Evolutionary conservation across 2,329 filamentous ascomycete genomes (phyloP).

Genomic region (Alternaria panax): DNA sequence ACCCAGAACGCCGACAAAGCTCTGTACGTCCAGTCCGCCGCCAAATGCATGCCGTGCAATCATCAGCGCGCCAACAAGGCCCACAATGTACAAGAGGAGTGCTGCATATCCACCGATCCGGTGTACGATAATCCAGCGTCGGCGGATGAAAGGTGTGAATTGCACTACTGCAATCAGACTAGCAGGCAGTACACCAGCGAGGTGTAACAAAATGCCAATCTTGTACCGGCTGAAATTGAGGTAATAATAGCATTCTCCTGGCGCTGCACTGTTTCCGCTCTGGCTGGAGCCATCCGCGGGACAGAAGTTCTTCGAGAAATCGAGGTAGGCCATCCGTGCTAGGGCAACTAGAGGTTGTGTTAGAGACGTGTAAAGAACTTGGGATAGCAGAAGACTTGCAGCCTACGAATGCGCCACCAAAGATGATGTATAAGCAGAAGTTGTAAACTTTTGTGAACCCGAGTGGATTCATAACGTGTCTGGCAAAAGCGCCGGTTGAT

Average conservation of each 20-base stretch:
- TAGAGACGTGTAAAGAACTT: constrained; percentile 10
- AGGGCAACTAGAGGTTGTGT: constrained; percentile 50
- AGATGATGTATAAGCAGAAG: constrained; percentile 58
- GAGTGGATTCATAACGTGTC: constrained; percentile 48
- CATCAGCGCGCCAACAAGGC: constrained; percentile 61
- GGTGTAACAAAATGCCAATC: constrained; percentile 55
- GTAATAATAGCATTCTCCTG: constrained; percentile 58
- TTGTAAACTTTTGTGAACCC: constrained; percentile 67
- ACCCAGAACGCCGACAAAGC: constrained; percentile 53
- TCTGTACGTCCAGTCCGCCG: constrained; percentile 61
- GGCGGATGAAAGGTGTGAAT: constrained; percentile 55
- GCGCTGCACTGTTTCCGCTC: constrained; percentile 38
- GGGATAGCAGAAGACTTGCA: constrained; percentile 11
- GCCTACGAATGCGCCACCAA: constrained; percentile 28
- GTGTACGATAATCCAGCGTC: constrained; percentile 62
- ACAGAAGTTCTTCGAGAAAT: constrained; percentile 51
- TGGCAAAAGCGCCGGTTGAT: constrained; percentile 18
- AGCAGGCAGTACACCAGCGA: constrained; percentile 51
- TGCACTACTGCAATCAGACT: constrained; percentile 52
- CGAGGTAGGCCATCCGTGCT: constrained; percentile 58
- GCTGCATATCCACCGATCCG: constrained; percentile 67
- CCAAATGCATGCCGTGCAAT: constrained; percentile 62
- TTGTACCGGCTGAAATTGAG: constrained; percentile 40
- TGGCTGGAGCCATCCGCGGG: background rate
- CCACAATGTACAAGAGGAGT: constrained; percentile 57